These are phyloP conservation scores for Ceratobasidium sp. DNA, from an alignment of 1,284 basidiomycete genomes.

Conservation along the genomic window DNA sequence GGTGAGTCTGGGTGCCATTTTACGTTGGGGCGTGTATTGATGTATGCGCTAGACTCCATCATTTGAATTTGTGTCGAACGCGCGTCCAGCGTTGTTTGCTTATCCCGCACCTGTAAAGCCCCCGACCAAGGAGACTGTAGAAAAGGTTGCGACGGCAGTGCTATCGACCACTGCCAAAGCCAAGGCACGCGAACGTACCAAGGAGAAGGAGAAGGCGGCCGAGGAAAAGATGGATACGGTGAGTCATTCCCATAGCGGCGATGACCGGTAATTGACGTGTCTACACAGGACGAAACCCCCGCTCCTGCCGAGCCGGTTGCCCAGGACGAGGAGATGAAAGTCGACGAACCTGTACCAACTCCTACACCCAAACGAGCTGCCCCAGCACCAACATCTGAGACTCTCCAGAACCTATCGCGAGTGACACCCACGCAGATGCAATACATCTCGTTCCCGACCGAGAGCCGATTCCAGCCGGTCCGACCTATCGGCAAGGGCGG, in stretches of 20 bases:
- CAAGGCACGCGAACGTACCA: constrained; percentile 86
- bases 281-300: constrained; percentile 55
- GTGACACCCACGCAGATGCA: constrained; percentile 90
- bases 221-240: constrained; percentile 86
- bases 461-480: constrained; percentile 88
- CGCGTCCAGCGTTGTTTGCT: constrained; percentile 85
- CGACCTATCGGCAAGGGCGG: constrained; percentile 68
- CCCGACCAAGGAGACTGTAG: constrained; percentile 87
- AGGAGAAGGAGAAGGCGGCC: constrained; percentile 71
- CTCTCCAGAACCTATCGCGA: constrained; percentile 86
- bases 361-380: constrained; percentile 60
- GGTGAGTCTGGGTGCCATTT: constrained; percentile 53
- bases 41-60: constrained; percentile 70
- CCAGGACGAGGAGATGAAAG: constrained; percentile 76
- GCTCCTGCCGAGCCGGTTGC: constrained; percentile 59
- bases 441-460: constrained; percentile 81
- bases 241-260: constrained; percentile 46
- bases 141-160: constrained; percentile 90
- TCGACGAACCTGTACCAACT: constrained; percentile 56
- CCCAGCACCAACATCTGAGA: constrained; percentile 76
- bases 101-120: constrained; percentile 86
- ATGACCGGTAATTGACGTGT: constrained; percentile 6
- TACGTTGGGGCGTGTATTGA: constrained; percentile 11
- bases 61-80: constrained; percentile 89
- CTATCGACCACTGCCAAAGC: constrained; percentile 94